phyloP scores from a whole-genome alignment of 352 stramenopile species.

The Phytophthora niederhauseri region DNA sequence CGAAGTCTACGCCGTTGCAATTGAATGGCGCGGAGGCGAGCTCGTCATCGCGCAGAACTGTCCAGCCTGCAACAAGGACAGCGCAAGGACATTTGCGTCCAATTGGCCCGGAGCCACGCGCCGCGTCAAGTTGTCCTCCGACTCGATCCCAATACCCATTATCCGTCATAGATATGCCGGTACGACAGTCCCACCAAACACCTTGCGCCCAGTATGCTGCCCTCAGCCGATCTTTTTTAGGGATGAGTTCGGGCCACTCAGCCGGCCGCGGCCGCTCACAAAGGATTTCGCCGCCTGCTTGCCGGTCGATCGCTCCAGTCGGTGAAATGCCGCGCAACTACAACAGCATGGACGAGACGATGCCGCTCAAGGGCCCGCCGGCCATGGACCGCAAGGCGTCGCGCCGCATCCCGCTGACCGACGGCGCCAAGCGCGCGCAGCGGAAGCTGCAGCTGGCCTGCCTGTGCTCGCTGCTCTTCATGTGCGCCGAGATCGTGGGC shows the following conservation, averaged over 20 bases:
- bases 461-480: conserved; percentile 92
- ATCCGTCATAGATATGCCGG: not conserved
- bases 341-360: conserved; percentile 56
- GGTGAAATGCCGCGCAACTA: conserved; percentile 41
- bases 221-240: conserved; percentile 12
- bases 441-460: conserved; percentile 71
- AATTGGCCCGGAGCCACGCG: conserved; percentile 7
- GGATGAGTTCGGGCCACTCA: conserved; percentile 7
- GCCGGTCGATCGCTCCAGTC: not conserved
- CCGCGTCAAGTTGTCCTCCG: conserved; percentile 16
- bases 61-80: conserved; percentile 12
- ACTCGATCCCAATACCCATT: conserved; percentile 12
- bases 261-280: conserved; percentile 11
- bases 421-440: conserved; percentile 57
- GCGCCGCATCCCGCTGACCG: conserved; percentile 64
- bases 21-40: conserved; percentile 12
- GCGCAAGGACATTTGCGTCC: not conserved
- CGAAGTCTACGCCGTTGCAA: not conserved
- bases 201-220: not conserved
- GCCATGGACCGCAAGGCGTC: conserved; percentile 27
- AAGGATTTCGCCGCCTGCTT: conserved; percentile 22
- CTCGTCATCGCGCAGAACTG: conserved; percentile 11
- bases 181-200: not conserved
- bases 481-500: conserved; percentile 95
- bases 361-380: conserved; percentile 52